phyloP scores from a whole-genome alignment of 2,329 filamentous ascomycete species.

The Esteya vermicola region DNA sequence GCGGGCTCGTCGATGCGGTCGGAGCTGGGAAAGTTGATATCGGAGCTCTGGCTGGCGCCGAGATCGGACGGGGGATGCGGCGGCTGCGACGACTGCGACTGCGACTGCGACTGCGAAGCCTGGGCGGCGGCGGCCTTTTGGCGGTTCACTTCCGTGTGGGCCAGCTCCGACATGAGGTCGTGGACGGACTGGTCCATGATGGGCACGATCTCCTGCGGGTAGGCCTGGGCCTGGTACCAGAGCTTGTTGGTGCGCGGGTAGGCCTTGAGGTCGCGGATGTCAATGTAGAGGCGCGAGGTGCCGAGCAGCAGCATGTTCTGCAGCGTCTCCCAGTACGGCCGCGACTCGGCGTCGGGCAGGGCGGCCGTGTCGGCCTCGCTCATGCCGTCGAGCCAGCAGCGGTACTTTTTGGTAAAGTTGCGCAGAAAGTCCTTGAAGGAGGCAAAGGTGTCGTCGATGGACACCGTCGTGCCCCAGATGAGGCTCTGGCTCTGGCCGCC shows the following conservation, averaged over 20 bases:
- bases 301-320: conserved; percentile 85
- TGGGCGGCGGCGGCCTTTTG: conserved; percentile 39
- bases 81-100: not conserved
- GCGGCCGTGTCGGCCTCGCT: conserved; percentile 59
- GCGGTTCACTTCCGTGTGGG: conserved; percentile 62
- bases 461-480: conserved; percentile 97
- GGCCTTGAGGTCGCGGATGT: conserved; percentile 76
- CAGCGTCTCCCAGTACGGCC: conserved; percentile 72
- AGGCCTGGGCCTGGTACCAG: conserved; percentile 88
- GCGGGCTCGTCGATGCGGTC: conserved; percentile 41
- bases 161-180: conserved; percentile 83
- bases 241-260: conserved; percentile 88
- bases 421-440: conserved; percentile 84
- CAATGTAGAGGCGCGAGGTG: conserved; percentile 71
- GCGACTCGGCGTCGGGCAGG: conserved; percentile 58
- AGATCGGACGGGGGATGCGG: conserved; percentile 1
- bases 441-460: conserved; percentile 75
- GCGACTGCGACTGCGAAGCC: too few relatives aligned
- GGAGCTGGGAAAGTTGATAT: conserved; percentile 66
- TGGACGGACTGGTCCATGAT: conserved; percentile 93
- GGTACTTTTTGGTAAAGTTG: conserved; percentile 88
- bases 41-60: conserved; percentile 44
- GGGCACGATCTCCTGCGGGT: conserved; percentile 90
- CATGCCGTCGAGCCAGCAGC: conserved; percentile 79
- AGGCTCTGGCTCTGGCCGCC: conserved; percentile 70